phyloP scores from a whole-genome alignment of 1,284 basidiomycete species.

The Rhodotorula sp. region DNA sequence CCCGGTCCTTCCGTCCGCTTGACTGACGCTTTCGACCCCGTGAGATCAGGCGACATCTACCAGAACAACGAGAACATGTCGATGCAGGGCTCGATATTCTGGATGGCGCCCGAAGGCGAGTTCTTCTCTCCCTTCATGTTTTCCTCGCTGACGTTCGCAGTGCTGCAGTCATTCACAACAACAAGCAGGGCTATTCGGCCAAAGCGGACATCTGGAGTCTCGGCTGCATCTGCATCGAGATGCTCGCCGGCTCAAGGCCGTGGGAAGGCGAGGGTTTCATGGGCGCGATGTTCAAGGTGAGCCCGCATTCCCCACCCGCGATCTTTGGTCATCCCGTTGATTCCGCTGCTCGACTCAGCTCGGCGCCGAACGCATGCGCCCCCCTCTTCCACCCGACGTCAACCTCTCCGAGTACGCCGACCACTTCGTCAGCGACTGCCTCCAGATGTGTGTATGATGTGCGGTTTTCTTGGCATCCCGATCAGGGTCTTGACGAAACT shows the following conservation, averaged over 20 bases:
- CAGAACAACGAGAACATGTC: slow-evolving; percentile 69
- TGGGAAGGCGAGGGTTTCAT: slow-evolving; percentile 88
- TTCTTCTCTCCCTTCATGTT: neutral
- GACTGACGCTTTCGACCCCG: no score
- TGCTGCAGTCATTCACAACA: slow-evolving; percentile 67
- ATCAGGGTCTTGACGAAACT: neutral
- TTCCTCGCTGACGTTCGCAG: neutral
- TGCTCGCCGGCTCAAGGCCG: slow-evolving; percentile 92
- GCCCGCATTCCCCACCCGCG: slow-evolving; percentile 35
- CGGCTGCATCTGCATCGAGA: slow-evolving; percentile 94
- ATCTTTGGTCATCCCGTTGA: no score
- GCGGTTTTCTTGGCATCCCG: neutral
- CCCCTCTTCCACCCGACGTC: slow-evolving; percentile 84
- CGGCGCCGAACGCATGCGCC: slow-evolving; percentile 75
- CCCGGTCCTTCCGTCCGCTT: slow-evolving; percentile 29
- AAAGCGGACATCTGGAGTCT: slow-evolving; percentile 99
- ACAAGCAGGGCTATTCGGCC: slow-evolving; percentile 78
- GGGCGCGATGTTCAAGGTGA: slow-evolving; percentile 89
- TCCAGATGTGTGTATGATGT: slow-evolving; percentile 70
- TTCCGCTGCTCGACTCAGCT: slow-evolving; percentile 57
- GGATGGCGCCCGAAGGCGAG: slow-evolving; percentile 88
- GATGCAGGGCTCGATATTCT: slow-evolving; percentile 96
- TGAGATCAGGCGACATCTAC: slow-evolving; percentile 69
- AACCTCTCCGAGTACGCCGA: slow-evolving; percentile 70
- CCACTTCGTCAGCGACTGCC: slow-evolving; percentile 85